These are phyloP conservation scores for Colletotrichum sp. DNA, from an alignment of 2,329 filamentous ascomycete species.

Conservation along the genomic window DNA sequence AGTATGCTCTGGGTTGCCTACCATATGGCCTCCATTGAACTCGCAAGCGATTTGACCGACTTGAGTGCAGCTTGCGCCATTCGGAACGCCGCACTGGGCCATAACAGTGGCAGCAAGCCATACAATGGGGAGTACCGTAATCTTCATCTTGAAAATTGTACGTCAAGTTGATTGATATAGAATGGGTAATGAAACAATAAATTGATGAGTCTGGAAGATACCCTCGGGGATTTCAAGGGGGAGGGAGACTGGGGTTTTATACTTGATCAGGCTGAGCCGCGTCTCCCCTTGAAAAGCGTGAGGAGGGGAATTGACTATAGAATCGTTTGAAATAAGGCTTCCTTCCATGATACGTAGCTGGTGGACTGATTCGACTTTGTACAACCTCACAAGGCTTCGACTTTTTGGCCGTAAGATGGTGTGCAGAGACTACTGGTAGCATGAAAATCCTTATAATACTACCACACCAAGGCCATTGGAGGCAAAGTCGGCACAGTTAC, in stretches of 20 bases:
- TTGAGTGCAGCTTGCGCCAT: background rate
- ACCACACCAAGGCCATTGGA: background rate
- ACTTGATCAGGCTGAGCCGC: background rate
- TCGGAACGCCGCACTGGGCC: background rate
- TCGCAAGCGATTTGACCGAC: background rate
- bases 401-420: background rate
- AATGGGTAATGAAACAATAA: background rate
- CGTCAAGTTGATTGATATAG: background rate
- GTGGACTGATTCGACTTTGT: background rate
- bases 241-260: background rate
- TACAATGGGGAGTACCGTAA: rapidly evolving
- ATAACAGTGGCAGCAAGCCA: background rate
- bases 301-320: background rate
- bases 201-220: background rate
- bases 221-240: background rate
- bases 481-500: background rate
- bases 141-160: background rate
- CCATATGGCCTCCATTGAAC: background rate
- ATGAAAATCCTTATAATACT: background rate
- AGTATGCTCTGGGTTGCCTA: background rate
- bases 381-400: background rate
- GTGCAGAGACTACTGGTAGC: background rate
- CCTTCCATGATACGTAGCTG: background rate
- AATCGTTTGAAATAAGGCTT: background rate
- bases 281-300: background rate